A percentile compares a stretch with the other conserved stretches of the same genome.
Evolutionary conservation across 2,329 filamentous ascomycete species (phyloP).

Genomic region (Penicillium hesseltinei): DNA sequence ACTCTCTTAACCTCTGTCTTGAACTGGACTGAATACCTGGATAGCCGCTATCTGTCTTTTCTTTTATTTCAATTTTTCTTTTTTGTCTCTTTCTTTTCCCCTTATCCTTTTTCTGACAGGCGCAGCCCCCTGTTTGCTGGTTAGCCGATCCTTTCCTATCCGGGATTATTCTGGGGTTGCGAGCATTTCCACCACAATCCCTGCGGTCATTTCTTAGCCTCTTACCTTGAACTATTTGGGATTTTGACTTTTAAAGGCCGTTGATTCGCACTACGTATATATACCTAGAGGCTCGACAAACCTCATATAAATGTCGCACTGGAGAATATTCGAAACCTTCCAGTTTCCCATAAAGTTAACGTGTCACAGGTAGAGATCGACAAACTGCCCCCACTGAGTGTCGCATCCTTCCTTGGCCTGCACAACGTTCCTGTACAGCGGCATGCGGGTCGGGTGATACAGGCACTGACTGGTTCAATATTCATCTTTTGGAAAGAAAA

Average conservation of each 20-base stretch:
- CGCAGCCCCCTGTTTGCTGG: constrained; percentile 11
- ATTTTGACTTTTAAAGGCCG: not conserved
- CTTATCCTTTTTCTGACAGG: not conserved
- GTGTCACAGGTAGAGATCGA: constrained; percentile 16
- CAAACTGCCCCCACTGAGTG: constrained; percentile 16
- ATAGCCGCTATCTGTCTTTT: not conserved
- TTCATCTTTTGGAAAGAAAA: not conserved
- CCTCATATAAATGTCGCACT: not conserved
- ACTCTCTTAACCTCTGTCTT: not conserved
- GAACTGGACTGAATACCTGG: not conserved
- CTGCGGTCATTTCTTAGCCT: not conserved
- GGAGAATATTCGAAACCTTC: not conserved
- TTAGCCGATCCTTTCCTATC: constrained; percentile 21
- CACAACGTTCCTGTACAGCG: constrained; percentile 18
- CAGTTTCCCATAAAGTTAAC: not conserved
- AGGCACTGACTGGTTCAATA: constrained; percentile 1
- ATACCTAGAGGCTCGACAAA: not conserved
- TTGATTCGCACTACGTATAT: not conserved
- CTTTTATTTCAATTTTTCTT: not conserved
- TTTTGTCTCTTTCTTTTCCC: not conserved
- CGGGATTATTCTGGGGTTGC: constrained; percentile 21
- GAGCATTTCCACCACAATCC: constrained; percentile 13
- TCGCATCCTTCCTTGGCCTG: constrained; percentile 15
- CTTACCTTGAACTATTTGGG: not conserved
- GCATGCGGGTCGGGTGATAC: constrained; percentile 25